Percentiles rank a stretch among this genome's conserved stretches.
These are phyloP conservation scores for Rhododendron simsii DNA, from an alignment of 148 eudicot species.

Conservation along the genomic window DNA sequence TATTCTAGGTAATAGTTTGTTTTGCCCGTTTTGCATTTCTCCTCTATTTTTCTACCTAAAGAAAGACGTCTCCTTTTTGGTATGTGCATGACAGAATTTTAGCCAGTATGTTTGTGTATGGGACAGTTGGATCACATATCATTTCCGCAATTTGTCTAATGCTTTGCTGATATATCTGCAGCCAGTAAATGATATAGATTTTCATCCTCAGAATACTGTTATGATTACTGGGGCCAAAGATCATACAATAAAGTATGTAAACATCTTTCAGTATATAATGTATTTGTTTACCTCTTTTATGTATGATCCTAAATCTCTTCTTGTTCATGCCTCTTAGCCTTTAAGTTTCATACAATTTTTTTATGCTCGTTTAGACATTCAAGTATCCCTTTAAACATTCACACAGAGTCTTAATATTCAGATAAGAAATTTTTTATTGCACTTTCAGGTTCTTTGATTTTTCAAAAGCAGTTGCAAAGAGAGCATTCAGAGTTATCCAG, in stretches of 20 bases:
- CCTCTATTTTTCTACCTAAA: background rate
- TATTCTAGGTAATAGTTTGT: background rate
- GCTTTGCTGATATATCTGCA: constrained; percentile 31
- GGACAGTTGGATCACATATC: background rate
- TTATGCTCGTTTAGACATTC: background rate
- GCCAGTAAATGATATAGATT: constrained; percentile 91
- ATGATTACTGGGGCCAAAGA: constrained; percentile 85
- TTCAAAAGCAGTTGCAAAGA: constrained; percentile 78
- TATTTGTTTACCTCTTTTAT: background rate
- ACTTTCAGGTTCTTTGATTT: constrained; percentile 81
- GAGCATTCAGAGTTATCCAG: constrained; percentile 88
- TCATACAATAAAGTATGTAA: constrained; percentile 66
- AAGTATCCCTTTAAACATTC: background rate
- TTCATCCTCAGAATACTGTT: constrained; percentile 74
- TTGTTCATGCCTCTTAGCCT: background rate
- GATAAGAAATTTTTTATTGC: background rate
- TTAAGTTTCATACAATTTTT: background rate
- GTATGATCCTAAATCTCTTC: background rate
- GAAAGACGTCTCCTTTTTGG: background rate
- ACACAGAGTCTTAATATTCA: background rate
- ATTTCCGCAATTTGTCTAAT: background rate
- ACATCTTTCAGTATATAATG: background rate
- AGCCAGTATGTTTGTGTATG: background rate
- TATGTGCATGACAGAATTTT: background rate
- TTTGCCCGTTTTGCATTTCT: background rate